Conservation (phyloP, 257 asterid genomes). For the Asclepias syriaca region DNA sequence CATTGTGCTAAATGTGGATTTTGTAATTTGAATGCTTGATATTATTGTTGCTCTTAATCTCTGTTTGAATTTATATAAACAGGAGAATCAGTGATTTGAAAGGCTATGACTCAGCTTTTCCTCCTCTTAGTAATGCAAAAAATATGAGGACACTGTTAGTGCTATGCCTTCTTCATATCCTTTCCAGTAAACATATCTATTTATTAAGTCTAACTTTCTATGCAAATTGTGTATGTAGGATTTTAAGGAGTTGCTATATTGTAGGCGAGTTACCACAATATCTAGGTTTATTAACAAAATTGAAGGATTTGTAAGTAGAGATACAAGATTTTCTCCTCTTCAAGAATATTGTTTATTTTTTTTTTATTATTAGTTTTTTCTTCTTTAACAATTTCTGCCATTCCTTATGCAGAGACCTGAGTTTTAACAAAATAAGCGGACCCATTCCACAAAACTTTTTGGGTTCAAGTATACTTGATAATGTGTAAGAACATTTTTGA, state of each 20-base stretch:
- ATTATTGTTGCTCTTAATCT: background rate
- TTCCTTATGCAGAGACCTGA: slow-evolving; percentile 50
- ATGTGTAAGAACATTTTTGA: slow-evolving; percentile 37
- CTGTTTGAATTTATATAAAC: slow-evolving; percentile 19
- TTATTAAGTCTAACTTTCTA: slow-evolving; percentile 8
- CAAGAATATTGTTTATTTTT: background rate
- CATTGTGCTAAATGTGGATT: background rate
- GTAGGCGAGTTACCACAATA: slow-evolving; percentile 42
- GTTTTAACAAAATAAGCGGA: slow-evolving; percentile 69
- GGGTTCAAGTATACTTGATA: slow-evolving; percentile 20
- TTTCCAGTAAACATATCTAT: background rate
- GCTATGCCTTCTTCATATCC: background rate
- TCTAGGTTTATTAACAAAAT: slow-evolving; percentile 31
- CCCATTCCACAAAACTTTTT: slow-evolving; percentile 36
- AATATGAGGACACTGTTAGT: slow-evolving; percentile 50
- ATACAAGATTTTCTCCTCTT: background rate
- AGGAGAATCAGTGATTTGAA: slow-evolving; percentile 75
- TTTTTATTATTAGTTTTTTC: too few relatives aligned
- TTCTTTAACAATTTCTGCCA: background rate
- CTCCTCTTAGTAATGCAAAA: slow-evolving; percentile 26
- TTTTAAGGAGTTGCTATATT: slow-evolving; percentile 67
- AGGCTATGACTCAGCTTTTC: slow-evolving; percentile 53
- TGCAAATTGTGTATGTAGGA: slow-evolving; percentile 31
- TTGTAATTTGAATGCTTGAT: background rate
- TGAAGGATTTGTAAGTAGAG: slow-evolving; percentile 53